Evolutionary conservation across 805 yeast genomes (phyloP).

Genomic region (Candida dajiaensis): DNA sequence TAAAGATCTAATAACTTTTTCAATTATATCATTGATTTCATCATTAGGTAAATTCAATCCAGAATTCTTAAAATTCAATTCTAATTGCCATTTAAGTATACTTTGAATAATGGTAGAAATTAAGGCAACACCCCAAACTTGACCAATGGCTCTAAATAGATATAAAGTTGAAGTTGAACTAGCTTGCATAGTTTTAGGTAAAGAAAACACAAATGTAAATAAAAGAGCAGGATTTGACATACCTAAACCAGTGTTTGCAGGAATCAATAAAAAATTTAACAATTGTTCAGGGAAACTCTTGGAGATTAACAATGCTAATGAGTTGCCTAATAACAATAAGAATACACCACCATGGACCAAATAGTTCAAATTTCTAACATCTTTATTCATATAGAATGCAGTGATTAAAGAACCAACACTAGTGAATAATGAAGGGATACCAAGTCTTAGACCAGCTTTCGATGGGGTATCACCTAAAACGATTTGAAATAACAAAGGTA

Average conservation of each 20-base stretch:
- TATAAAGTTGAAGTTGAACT: slow-evolving; percentile 59
- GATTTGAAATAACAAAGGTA: slow-evolving; percentile 38
- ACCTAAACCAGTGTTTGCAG: slow-evolving; percentile 46
- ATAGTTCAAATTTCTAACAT: slow-evolving; percentile 20
- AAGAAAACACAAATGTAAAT: slow-evolving; percentile 62
- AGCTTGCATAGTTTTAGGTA: slow-evolving; percentile 56
- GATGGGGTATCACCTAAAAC: slow-evolving; percentile 35
- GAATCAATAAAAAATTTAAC: slow-evolving; percentile 35
- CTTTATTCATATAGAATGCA: slow-evolving; percentile 32
- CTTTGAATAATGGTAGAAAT: slow-evolving; percentile 12
- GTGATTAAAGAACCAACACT: slow-evolving; percentile 38
- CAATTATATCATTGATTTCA: slow-evolving; percentile 7
- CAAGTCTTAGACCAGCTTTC: slow-evolving; percentile 35
- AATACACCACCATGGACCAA: slow-evolving; percentile 30
- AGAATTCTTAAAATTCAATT: slow-evolving; percentile 6
- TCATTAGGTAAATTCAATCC: slow-evolving; percentile 2
- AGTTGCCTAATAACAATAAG: slow-evolving; percentile 32
- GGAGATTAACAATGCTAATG: slow-evolving; percentile 34
- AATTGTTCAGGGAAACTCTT: slow-evolving; percentile 26
- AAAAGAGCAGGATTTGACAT: slow-evolving; percentile 57
- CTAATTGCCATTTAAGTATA: slow-evolving; percentile 5
- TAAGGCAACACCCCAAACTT: slow-evolving; percentile 55
- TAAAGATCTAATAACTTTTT: slow-evolving; percentile 10
- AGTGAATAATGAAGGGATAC: slow-evolving; percentile 35
- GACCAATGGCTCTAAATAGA: slow-evolving; percentile 57